Evolutionary conservation across 2,329 filamentous ascomycete genomes (phyloP), one percentile per base, ranked within the genome.

Genomic region (Neofusicoccum kwambonambiense): DNA sequence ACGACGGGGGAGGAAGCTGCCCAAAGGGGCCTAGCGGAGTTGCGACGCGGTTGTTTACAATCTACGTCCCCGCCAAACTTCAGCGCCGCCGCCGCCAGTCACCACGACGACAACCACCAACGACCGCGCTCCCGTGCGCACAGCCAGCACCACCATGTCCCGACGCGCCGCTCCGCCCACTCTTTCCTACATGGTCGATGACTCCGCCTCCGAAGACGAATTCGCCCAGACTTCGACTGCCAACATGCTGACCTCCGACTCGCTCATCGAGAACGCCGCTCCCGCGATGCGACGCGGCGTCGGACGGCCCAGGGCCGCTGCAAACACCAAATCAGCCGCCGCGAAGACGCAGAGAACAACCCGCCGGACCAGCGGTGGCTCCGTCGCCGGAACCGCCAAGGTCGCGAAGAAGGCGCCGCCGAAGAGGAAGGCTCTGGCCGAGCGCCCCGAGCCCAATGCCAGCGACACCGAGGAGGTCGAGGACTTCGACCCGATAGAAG

Each of bases 391-490:
- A 34, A 74, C 69, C 64, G 69, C 71, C 47, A 72, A 68, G 31
- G 73, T 74, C 51, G 70, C 67, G 2, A 68, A 69, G 11, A 72
- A 72, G 45, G 71, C 71, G 50, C 35, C 67, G 6, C 71, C 70
- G 51, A 79, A 75, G 66, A 78, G 80, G 66, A 77, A 77, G 61
- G 78, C 74, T 35, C 70, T 80, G 49, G 77, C 76, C 13, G 81
- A 82, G 67, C 73, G 73, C 61, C 76, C 77, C 52, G 52, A 65
- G 54, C 68, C 72, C 37, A 73, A 76, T 57, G 76, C 68, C n/a
- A 81, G 77, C 70, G 80, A 82, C 27, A 77, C 74, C 3, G 78
- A 81, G 64, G 79, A 81, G 52, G 77, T 77, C 17, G 81, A 82
- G 19, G 78, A 78, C 11, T 77, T 79, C 50, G 50, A 70, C 1